Percentiles rank a stretch among this genome's conserved stretches.
These are phyloP conservation scores for Bruguiera parviflora DNA, from an alignment of 345 rosid genomes.

Conservation along the genomic window DNA sequence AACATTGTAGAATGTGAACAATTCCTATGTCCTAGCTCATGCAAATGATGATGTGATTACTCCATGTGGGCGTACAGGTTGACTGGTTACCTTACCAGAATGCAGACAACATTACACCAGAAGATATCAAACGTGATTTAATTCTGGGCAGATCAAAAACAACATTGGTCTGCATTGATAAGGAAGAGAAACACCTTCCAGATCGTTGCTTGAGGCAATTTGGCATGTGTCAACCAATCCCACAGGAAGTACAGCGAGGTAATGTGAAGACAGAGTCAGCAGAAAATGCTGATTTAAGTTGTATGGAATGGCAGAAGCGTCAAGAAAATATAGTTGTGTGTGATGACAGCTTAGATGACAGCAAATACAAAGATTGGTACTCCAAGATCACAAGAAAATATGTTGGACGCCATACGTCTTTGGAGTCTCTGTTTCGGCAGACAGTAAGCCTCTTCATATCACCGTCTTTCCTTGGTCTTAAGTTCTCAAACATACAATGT, in stretches of 20 bases:
- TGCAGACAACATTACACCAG: conserved; percentile 61
- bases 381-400: conserved; percentile 67
- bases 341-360: conserved; percentile 59
- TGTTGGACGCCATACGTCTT: conserved; percentile 82
- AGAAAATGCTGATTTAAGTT: conserved; percentile 68
- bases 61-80: conserved; percentile 40
- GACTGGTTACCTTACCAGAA: conserved; percentile 81
- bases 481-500: not conserved
- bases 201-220: conserved; percentile 89
- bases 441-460: conserved; percentile 42
- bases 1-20: not conserved
- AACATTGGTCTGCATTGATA: conserved; percentile 87
- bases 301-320: conserved; percentile 76
- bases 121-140: conserved; percentile 48
- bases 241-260: conserved; percentile 71
- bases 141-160: conserved; percentile 81
- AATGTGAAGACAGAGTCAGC: conserved; percentile 87
- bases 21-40: not conserved
- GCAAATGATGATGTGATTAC: conserved; percentile 1
- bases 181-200: conserved; percentile 97
- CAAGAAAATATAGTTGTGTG: conserved; percentile 54
- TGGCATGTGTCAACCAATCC: conserved; percentile 70
- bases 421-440: conserved; percentile 77
- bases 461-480: not conserved
- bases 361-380: conserved; percentile 76